These are phyloP conservation scores for Rhipidocladum racemiflorum DNA, from an alignment of 176 grass and related monocot genomes.

Conservation along the genomic window DNA sequence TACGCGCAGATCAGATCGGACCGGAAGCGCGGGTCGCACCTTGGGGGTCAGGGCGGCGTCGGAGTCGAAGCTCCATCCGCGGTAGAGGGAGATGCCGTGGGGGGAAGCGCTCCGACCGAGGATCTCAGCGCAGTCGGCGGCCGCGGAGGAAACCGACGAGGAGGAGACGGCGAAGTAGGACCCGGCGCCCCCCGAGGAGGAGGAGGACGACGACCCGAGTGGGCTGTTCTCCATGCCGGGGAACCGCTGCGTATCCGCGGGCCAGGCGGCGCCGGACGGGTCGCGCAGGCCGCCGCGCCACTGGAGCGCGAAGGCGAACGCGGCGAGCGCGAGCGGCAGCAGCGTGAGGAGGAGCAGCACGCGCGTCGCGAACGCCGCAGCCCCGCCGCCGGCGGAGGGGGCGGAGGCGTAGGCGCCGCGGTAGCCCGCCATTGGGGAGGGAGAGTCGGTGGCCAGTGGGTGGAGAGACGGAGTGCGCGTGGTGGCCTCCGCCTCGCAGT, in stretches of 20 bases:
- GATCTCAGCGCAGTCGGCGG: conserved; percentile 88
- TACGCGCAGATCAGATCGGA: conserved; percentile 1
- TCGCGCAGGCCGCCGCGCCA: conserved; percentile 91
- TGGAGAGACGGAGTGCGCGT: neutral
- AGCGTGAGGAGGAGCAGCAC: conserved; percentile 84
- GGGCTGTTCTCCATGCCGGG: conserved; percentile 92
- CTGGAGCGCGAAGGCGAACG: conserved; percentile 91
- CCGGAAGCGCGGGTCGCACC: conserved; percentile 28
- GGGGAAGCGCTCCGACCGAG: conserved; percentile 65
- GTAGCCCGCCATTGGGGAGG: conserved; percentile 59
- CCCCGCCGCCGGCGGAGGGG: neutral
- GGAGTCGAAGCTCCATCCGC: conserved; percentile 79
- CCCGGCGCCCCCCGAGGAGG: neutral
- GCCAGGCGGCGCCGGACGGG: conserved; percentile 71
- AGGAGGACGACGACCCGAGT: conserved; percentile 66
- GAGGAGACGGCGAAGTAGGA: conserved; percentile 56
- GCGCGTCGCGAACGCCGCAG: conserved; percentile 57
- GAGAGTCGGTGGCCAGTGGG: neutral
- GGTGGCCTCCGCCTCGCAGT: neutral
- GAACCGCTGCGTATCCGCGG: conserved; percentile 73
- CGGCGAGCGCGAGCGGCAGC: conserved; percentile 82
- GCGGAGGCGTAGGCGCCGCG: conserved; percentile 27
- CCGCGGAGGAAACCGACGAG: conserved; percentile 33
- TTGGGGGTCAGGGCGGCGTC: conserved; percentile 58
- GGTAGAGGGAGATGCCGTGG: conserved; percentile 75